Evolutionary conservation across 108 stramenopile genomes (phyloP).

Genomic region (Hondaea fermentalgiana): DNA sequence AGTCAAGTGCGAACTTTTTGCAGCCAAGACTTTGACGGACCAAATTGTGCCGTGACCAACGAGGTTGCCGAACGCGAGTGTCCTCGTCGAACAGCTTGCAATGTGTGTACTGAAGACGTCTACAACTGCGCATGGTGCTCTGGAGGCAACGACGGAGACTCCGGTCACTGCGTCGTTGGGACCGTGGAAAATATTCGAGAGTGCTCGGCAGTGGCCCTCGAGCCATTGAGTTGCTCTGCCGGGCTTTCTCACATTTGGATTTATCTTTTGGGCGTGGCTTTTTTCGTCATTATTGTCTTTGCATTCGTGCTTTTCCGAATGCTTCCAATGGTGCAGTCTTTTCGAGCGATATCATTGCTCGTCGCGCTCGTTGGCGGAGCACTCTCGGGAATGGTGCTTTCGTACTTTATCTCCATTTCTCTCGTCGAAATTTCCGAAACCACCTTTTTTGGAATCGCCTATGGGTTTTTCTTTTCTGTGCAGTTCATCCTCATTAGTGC

Average conservation of each 20-base stretch:
- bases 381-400: background rate
- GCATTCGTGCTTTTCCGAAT: background rate
- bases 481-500: background rate
- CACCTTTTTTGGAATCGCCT: background rate
- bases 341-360: background rate
- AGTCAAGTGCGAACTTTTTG: background rate
- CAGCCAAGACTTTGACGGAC: background rate
- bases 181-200: background rate
- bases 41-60: background rate
- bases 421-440: conserved; percentile 12
- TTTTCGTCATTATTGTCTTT: background rate
- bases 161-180: background rate
- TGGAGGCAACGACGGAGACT: background rate
- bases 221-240: background rate
- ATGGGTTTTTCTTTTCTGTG: background rate
- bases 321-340: background rate
- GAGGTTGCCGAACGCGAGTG: background rate
- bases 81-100: background rate
- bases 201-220: background rate
- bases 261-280: background rate
- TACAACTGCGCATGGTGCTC: conserved; percentile 12
- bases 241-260: conserved; percentile 7
- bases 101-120: background rate
- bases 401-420: background rate
- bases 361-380: background rate